Evolutionary conservation across 352 stramenopile genomes (phyloP), one percentile per base, ranked within the genome.

Genomic region (Phytophthora lateralis): DNA sequence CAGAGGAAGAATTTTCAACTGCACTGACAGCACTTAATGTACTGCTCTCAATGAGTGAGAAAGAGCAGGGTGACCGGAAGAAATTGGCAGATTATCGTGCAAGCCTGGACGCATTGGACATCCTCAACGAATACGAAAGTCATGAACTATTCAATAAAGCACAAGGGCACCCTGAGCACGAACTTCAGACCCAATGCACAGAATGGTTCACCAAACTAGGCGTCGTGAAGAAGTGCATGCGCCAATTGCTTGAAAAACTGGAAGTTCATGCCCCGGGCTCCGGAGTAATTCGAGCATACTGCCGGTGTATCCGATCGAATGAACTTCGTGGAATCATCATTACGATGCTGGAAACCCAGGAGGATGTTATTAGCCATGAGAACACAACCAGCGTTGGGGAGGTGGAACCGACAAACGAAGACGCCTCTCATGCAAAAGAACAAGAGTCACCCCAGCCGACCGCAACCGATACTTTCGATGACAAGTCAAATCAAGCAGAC

Each of bases 1-100:
- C 84, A 7, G 69, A 89, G 43, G 86, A 95, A 50, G 83, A 92
- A 48, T 78, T 90, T 27, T 90, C 82, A 24, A 95, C 86, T 7
- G 79, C 84, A 0, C 20, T 85, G 24, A 93, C 86, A n/a, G 86
- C 84, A 15, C 56, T 95, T 4, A 91, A 85, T 29, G 81, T 95
- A 7, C 44, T 95, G 24, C 48, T 93, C 5, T 74, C 70, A 4
- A 91, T 95, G 71, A 84, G 84, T 17, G 84, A 93, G 27, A 85
- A 82, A 24, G 68, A 69, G 5, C 46, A 63, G 14, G 58, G 51
- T 3, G 84, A 95, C 39, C 48, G 45, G 9, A 85, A 78, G 32
- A 93, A 92, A 44, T 53, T 93, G 3, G 52, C 55, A 3, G 80
- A 81, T 32, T 95, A 91, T 58, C 78, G 77, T 21, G 53, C 61